Base-by-base conservation (phyloP, 148 eudicot species). In the Persicaria tinctoria region DNA sequence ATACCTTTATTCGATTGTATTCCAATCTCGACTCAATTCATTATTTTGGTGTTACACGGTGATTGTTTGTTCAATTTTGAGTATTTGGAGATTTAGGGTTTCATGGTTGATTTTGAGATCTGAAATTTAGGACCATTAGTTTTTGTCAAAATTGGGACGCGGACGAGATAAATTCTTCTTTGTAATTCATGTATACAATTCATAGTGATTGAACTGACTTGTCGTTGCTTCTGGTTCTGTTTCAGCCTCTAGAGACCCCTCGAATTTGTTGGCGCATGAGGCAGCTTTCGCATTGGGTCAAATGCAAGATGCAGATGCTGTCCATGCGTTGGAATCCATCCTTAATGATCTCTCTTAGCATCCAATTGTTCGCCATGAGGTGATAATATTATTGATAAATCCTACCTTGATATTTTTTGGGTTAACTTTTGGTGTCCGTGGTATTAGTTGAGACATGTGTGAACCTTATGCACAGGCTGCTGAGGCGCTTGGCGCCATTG, bases 231-330 rank as follows among this genome's bases (percentile, higher is more conserved):
- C 32, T 32, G 17, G 62, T 41, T 81, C 70, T 85, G 91, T 8
- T 57, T 44, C 11, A 66, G 99, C 99, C 77, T 85, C 96, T 48
- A 92, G 92, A 79, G 97, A 95, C 76, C 13, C 87, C 64, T 95
- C 97, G 70, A 95, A 95, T 83, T 85, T 95, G 81, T 81, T 95
- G 77, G 99, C 99, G 46, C 97, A 95, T 74, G 99, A 95, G 84
- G 99, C 99, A 17, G 99, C 99, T 68, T 95, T 95, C 88, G 99
- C 99, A 14, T 78, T 95, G 83, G 99, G 99, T 59, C 99, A 95
- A 79, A 95, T 92, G 93, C 99, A 92, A 88, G 99, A 95, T 82
- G 86, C 78, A 38, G 90, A 90, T 60, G 97, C 99, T 73, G 82
- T 90, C 76, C 97, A 97, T 63, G 91, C 97, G 57, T 79, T 95